phyloP scores from a whole-genome alignment of 1,284 basidiomycete species.

The Athelia sp. region DNA sequence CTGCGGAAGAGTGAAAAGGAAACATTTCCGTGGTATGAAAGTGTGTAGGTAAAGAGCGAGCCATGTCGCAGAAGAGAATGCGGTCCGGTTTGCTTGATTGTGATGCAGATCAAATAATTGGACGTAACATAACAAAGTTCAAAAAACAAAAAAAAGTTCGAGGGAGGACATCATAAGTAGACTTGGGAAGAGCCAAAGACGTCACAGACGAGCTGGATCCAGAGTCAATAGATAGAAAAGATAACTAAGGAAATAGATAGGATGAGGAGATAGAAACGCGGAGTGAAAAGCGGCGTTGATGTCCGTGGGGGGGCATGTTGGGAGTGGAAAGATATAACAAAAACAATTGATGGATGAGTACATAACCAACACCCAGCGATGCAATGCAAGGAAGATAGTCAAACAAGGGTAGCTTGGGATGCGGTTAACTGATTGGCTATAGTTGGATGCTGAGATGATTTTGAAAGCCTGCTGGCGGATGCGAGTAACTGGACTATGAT shows the following conservation, averaged over 20 bases:
- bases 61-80: not conserved
- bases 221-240: not conserved
- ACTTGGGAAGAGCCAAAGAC: not conserved
- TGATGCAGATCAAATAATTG: not conserved
- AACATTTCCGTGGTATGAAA: not conserved
- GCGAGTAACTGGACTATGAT: not conserved
- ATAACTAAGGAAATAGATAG: not conserved
- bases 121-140: not conserved
- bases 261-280: not conserved
- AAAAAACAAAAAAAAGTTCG: not conserved
- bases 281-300: not conserved
- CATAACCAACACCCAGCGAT: conserved; percentile 1
- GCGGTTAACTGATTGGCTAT: conserved; percentile 1
- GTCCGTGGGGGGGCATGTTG: conserved; percentile 1
- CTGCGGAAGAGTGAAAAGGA: not conserved
- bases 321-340: no score
- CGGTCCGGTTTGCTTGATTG: not conserved
- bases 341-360: conserved; percentile 1
- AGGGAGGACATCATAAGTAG: not conserved
- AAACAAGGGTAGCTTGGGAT: conserved; percentile 2
- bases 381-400: not conserved
- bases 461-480: not conserved
- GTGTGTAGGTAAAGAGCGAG: not conserved
- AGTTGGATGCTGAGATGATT: conserved; percentile 1
- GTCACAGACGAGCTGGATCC: not conserved